phyloP scores from a whole-genome alignment of 805 yeast genomes.

The Yamadazyma philogaea region DNA sequence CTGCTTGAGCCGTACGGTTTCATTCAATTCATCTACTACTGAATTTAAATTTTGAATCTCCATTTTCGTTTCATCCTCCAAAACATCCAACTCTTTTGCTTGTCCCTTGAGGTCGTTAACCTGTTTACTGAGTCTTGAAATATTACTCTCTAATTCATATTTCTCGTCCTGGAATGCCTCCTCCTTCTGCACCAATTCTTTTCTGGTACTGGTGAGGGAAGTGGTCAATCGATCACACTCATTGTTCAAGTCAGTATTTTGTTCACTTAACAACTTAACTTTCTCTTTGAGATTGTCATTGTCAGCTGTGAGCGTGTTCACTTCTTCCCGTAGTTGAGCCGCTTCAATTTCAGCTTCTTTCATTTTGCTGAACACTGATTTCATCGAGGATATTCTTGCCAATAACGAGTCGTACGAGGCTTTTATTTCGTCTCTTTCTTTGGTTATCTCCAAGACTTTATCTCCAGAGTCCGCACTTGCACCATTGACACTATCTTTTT shows the following conservation, averaged over 20 bases:
- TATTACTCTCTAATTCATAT: constrained; percentile 38
- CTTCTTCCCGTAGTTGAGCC: constrained; percentile 45
- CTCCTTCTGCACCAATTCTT: constrained; percentile 35
- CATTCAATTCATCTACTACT: constrained; percentile 44
- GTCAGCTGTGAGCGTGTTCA: constrained; percentile 15
- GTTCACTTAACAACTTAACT: constrained; percentile 15
- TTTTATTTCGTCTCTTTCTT: constrained; percentile 57
- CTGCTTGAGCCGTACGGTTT: constrained; percentile 34
- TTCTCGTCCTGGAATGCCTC: constrained; percentile 36
- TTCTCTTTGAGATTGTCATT: constrained; percentile 10
- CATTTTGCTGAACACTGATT: constrained; percentile 67
- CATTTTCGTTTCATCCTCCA: constrained; percentile 35
- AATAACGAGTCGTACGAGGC: constrained; percentile 60
- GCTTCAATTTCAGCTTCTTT: constrained; percentile 65
- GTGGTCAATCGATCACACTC: constrained; percentile 53
- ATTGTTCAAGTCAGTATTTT: constrained; percentile 42
- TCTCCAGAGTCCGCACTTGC: constrained; percentile 14
- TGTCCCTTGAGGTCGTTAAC: constrained; percentile 39
- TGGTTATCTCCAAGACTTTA: constrained; percentile 20
- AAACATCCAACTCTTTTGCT: constrained; percentile 38
- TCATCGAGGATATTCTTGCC: constrained; percentile 68
- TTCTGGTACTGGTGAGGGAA: constrained; percentile 36
- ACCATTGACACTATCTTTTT: neutral
- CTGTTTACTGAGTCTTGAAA: constrained; percentile 37
- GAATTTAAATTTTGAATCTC: constrained; percentile 40